Conservation (phyloP, 805 yeast species). For the Hanseniaspora opuntiae region DNA sequence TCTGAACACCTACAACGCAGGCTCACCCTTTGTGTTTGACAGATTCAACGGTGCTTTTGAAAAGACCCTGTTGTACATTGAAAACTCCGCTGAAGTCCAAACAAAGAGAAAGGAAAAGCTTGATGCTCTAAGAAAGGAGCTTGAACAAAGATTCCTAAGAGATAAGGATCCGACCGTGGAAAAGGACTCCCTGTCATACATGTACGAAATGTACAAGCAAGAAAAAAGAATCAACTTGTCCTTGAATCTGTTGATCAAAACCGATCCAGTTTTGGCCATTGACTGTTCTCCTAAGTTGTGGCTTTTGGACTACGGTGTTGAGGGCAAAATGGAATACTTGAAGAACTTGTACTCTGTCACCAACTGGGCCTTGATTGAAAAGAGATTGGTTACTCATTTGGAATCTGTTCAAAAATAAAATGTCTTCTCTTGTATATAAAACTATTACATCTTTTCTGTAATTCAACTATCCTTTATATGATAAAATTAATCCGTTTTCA, state of each 20-base stretch:
- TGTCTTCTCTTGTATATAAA: conserved; percentile 2
- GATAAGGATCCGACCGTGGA: neutral
- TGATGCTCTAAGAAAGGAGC: conserved; percentile 30
- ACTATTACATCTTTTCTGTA: no score
- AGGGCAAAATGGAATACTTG: conserved; percentile 52
- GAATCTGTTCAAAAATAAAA: neutral
- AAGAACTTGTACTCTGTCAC: conserved; percentile 55
- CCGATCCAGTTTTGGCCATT: conserved; percentile 52
- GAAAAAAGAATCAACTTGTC: conserved; percentile 6
- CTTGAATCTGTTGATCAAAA: conserved; percentile 12
- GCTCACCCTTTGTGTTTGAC: conserved; percentile 51
- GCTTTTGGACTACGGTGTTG: conserved; percentile 63
- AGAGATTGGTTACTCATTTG: conserved; percentile 25
- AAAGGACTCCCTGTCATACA: neutral
- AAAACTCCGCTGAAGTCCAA: neutral
- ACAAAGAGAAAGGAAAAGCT: conserved; percentile 16
- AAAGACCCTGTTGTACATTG: conserved; percentile 3
- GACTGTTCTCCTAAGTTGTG: conserved; percentile 63
- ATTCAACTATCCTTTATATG: no score
- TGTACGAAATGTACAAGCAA: neutral
- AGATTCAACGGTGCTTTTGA: conserved; percentile 1
- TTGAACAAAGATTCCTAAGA: neutral
- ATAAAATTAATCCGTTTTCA: no score
- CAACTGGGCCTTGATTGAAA: conserved; percentile 57
- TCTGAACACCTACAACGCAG: conserved; percentile 77